Base-by-base conservation (phyloP, 1,284 basidiomycete species). In the Cryptococcus sp. region DNA sequence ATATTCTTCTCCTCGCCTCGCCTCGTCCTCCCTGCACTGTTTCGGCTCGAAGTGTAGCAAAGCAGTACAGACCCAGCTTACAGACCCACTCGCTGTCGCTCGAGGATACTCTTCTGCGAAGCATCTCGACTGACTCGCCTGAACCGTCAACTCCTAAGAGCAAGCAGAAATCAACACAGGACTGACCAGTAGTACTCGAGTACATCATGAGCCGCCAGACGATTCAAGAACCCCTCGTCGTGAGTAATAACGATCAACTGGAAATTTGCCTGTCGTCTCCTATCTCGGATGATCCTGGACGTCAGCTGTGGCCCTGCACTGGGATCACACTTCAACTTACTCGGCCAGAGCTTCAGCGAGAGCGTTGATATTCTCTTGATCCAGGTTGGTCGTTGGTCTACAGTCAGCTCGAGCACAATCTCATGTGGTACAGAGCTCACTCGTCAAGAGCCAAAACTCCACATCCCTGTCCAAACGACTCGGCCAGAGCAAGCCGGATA, bases 191-290 rank as follows among this genome's bases (percentile, higher is more conserved):
- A 95, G 66, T 89, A 84, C 59, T 94, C 89, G 78, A 95, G 85
- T 22, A 91, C 87, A 58, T 89, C 84, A 54, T 81, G 82, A 52
- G 87, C 85, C 1, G 89, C 88, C 25, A 94, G 79, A 40, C 69
- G 61, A 49, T 72, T 66, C 21, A 73, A 53, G 63, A 73, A 73
- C 3, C 63, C 69, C 72, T 97, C 92, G 74, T 97, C 92, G 70
- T 97, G 92, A 1, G 89, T 93, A 72, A 98, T 98, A 63, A 99
- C 87, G 57, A 99, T 87, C 39, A 98, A 80, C 74, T 99, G 94
- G 79, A 97, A 97, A 71, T 95, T 97, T 7, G 85, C 80, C 66
- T 92, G 86, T 48, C 80, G 79, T 67, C 86, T 85, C 59, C 91
- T 82, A 65, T 94, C 90, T 54, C 92, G 85, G 74, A 95, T 93